Evolutionary conservation across 495 filamentous ascomycete species (phyloP).

Genomic region (Hyaloscypha bicolor): DNA sequence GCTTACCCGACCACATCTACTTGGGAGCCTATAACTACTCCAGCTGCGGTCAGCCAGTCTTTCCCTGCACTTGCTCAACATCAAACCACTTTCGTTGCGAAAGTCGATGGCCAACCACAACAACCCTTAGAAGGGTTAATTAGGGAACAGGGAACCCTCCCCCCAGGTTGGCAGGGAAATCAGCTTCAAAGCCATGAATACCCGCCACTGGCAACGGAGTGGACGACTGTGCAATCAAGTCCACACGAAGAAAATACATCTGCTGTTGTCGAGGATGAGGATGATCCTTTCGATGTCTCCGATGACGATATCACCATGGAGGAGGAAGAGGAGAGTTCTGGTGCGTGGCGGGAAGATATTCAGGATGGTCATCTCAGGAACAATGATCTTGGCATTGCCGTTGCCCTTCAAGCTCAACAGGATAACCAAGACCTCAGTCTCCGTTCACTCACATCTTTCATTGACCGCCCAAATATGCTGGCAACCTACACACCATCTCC

Average conservation of each 20-base stretch:
- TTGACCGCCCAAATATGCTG: slow-evolving; percentile 72
- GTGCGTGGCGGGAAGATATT: slow-evolving; percentile 18
- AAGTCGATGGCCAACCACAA: neutral
- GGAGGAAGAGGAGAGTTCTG: slow-evolving; percentile 40
- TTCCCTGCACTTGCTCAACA: neutral
- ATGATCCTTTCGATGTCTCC: slow-evolving; percentile 67
- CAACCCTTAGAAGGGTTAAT: neutral
- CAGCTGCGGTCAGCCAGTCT: neutral
- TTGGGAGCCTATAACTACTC: slow-evolving; percentile 1
- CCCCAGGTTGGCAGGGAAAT: neutral
- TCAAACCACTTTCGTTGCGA: neutral
- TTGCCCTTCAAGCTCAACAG: slow-evolving; percentile 41
- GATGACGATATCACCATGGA: slow-evolving; percentile 52
- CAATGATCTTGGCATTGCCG: slow-evolving; percentile 46
- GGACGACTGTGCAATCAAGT: neutral
- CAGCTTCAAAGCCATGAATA: neutral
- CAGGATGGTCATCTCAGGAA: slow-evolving; percentile 25
- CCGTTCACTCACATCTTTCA: slow-evolving; percentile 61
- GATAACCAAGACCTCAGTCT: slow-evolving; percentile 45
- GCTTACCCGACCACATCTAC: slow-evolving; percentile 8
- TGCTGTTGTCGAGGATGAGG: slow-evolving; percentile 46
- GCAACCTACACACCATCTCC: slow-evolving; percentile 75
- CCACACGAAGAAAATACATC: neutral
- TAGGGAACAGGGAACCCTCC: neutral
- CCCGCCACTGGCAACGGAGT: neutral